Evolutionary conservation across 371 early-diverging fungal genomes (phyloP), one percentile per base, ranked within the genome.

Genomic region (Apophysomyces elegans): DNA sequence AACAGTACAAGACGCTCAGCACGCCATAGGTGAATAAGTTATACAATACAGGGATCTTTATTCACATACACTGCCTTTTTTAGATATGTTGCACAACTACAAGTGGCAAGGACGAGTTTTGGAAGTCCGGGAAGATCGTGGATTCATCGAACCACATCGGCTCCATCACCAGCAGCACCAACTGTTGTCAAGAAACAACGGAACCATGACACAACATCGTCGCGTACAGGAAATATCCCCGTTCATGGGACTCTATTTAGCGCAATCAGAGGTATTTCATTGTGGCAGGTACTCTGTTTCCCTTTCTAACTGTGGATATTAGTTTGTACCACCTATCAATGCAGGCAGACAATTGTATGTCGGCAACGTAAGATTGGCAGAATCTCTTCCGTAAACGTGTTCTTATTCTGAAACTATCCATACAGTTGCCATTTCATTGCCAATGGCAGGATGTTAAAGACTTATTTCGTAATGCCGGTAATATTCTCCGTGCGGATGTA

Each of bases 381-480:
- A 36, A 13, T n/a, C 0, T 38, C 14, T 26, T 26, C n/a, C n/a
- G 35, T 35, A 36, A 57, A 57, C 0, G 9, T 56, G 7, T 36
- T 58, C 32, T 5, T 43, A 26, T 21, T 63, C 5, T 35, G n/a
- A 58, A 9, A 46, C 12, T 16, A 35, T 63, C 59, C 38, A 16
- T 44, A 46, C 50, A 85, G 81, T 75, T 92, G 21, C 87, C 91
- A 4, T 88, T 85, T 68, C 81, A 79, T 60, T 85, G 85, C 56
- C 86, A 87, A 63, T 90, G 91, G 92, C 90, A 92, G 68, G 91
- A 92, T 59, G 78, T 92, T 47, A 90, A 91, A 78, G 91, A 93
- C 71, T 78, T 88, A 43, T 91, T 93, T 79, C 80, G 90, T 39
- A 79, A 84, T 47, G 86, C 84, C 5, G 92, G 91, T 26, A 81